These are phyloP conservation scores for Leptographium lundbergii DNA, from an alignment of 2,329 filamentous ascomycete genomes.

Conservation along the genomic window DNA sequence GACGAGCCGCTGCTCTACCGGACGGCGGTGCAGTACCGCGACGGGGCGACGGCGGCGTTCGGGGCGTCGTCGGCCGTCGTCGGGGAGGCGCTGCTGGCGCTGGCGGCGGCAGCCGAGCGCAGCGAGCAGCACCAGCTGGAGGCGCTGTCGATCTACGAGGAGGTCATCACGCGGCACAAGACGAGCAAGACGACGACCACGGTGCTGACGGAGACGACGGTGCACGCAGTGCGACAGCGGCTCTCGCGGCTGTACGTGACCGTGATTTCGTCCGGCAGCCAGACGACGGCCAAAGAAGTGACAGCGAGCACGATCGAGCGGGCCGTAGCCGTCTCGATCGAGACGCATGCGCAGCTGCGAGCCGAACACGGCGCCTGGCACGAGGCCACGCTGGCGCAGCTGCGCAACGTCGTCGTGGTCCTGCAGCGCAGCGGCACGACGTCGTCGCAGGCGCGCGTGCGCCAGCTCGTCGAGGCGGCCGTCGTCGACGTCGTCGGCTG, in stretches of 20 bases:
- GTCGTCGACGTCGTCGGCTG: constrained; percentile 26
- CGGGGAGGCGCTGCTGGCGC: constrained; percentile 21
- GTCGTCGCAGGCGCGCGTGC: constrained; percentile 24
- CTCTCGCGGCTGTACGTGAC: constrained; percentile 34
- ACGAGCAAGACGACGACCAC: constrained; percentile 17
- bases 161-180: constrained; percentile 28
- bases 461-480: constrained; percentile 25
- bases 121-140: constrained; percentile 29
- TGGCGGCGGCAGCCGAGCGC: constrained; percentile 33
- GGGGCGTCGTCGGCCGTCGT: constrained; percentile 18
- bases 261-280: constrained; percentile 22
- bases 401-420: constrained; percentile 28
- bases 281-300: constrained; percentile 17
- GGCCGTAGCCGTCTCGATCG: constrained; percentile 25
- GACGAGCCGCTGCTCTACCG: constrained; percentile 31
- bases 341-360: constrained; percentile 29
- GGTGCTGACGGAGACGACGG: constrained; percentile 11
- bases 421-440: constrained; percentile 25
- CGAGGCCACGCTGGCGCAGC: constrained; percentile 27
- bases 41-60: constrained; percentile 27
- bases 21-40: constrained; percentile 34
- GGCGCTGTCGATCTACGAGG: constrained; percentile 31
- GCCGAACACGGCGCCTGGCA: constrained; percentile 32
- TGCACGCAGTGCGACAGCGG: constrained; percentile 34
- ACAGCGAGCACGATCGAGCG: constrained; percentile 21